Evolutionary conservation across 345 rosid genomes (phyloP).

Genomic region (Brassica napus): Da-Ae NC_063447.1:1347001-1347500

Average conservation of each 20-base stretch:
- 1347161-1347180: conserved; percentile 11
- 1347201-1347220: conserved; percentile 1
- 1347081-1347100: conserved; percentile 21
- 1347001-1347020: conserved; percentile 29
- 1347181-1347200: conserved; percentile 4
- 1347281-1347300: neutral
- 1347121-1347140: conserved; percentile 39
- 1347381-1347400: conserved; percentile 36
- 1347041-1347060: conserved; percentile 29
- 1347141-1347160: conserved; percentile 23
- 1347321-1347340: neutral
- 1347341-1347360: conserved; percentile 54
- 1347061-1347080: conserved; percentile 1
- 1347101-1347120: conserved; percentile 30
- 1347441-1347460: conserved; percentile 3
- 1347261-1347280: neutral
- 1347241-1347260: neutral
- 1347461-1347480: conserved; percentile 7
- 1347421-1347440: conserved; percentile 23
- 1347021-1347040: neutral
- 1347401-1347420: conserved; percentile 25
- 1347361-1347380: conserved; percentile 41
- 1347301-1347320: neutral
- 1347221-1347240: neutral
- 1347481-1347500: neutral